These are phyloP conservation scores for Trichophyton schoenleinii DNA, from an alignment of 2,329 filamentous ascomycete genomes.

Conservation along the genomic window DNA sequence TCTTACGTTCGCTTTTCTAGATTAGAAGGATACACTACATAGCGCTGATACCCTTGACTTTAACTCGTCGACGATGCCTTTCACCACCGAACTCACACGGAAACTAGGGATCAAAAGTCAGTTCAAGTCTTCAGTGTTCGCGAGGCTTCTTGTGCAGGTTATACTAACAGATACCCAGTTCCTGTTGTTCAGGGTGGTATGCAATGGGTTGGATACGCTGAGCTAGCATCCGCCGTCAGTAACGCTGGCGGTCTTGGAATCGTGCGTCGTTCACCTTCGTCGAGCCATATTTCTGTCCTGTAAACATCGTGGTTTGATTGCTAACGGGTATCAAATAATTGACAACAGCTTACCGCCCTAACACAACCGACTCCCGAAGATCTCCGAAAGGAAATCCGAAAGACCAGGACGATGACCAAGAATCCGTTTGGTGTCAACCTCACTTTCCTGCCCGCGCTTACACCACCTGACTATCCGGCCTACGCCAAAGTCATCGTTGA, in stretches of 20 bases:
- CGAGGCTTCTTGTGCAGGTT: not conserved
- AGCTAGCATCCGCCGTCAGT: slow-evolving; percentile 41
- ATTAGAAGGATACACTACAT: not conserved
- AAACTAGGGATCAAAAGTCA: slow-evolving; percentile 42
- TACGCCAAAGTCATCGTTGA: slow-evolving; percentile 90
- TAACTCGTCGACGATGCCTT: slow-evolving; percentile 39
- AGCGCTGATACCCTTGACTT: not conserved
- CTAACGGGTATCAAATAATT: not conserved
- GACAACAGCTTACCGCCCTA: slow-evolving; percentile 42
- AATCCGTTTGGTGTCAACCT: slow-evolving; percentile 79
- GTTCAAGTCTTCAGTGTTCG: not conserved
- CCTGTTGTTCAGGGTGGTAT: slow-evolving; percentile 41
- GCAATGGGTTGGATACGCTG: slow-evolving; percentile 45
- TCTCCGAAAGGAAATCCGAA: slow-evolving; percentile 83
- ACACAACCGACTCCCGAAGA: slow-evolving; percentile 88
- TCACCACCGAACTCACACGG: slow-evolving; percentile 52
- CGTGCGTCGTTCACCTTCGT: slow-evolving; percentile 22
- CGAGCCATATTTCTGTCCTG: too few species aligned
- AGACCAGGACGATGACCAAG: slow-evolving; percentile 58
- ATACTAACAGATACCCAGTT: slow-evolving; percentile 20
- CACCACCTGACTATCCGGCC: slow-evolving; percentile 80
- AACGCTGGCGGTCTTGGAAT: slow-evolving; percentile 43
- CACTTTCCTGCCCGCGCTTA: slow-evolving; percentile 78
- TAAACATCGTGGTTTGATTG: not conserved
- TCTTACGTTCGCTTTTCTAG: not conserved